Percentiles rank a stretch among this genome's conserved stretches.
These are phyloP conservation scores for Blastobotrys buckinghamii DNA, from an alignment of 1,139 yeast genomes.

Conservation along the genomic window DNA sequence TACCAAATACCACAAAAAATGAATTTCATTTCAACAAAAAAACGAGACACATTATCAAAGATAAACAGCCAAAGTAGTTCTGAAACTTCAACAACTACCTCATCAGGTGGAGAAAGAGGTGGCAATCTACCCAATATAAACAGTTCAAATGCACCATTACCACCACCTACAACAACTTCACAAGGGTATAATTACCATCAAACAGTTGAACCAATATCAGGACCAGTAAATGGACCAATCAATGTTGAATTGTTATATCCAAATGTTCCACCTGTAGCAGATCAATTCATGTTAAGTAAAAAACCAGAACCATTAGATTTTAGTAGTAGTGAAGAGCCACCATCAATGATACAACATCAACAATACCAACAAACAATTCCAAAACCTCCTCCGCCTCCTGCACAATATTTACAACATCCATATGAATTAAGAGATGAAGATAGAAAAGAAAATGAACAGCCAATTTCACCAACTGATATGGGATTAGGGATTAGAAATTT, in stretches of 20 bases:
- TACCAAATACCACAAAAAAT: too few species aligned
- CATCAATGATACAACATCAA: background rate
- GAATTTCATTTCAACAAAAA: background rate
- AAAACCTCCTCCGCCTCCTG: conserved; percentile 10
- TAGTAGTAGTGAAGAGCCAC: background rate
- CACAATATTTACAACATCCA: conserved; percentile 7
- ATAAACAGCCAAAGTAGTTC: background rate
- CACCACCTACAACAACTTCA: background rate
- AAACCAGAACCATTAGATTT: conserved; percentile 2
- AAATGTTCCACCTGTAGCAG: conserved; percentile 7
- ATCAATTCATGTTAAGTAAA: conserved; percentile 3
- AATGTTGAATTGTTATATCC: conserved; percentile 11
- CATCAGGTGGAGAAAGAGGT: too few species aligned
- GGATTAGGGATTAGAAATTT: background rate
- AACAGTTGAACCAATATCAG: conserved; percentile 6
- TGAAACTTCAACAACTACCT: background rate
- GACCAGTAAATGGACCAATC: conserved; percentile 12
- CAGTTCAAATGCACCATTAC: too few species aligned
- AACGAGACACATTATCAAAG: background rate
- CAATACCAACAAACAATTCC: conserved; percentile 8
- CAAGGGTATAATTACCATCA: background rate
- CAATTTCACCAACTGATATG: background rate
- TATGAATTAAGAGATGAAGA: conserved; percentile 4
- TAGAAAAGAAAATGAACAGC: background rate
- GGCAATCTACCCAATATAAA: too few species aligned